Evolutionary conservation across 2,329 filamentous ascomycete genomes (phyloP).

Genomic region (Exophiala lecanii-corni): DNA sequence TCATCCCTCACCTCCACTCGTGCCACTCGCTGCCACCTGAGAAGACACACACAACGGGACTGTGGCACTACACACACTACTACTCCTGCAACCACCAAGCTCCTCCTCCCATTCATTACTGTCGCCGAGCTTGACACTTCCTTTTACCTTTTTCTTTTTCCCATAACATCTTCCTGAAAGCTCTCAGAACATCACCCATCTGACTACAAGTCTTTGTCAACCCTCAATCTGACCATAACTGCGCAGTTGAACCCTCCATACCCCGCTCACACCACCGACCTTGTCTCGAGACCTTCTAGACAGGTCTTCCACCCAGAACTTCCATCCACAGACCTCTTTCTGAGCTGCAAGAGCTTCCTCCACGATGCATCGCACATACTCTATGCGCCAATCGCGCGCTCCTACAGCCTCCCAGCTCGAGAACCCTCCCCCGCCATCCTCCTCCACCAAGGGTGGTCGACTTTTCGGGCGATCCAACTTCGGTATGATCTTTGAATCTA

Average conservation of each 20-base stretch:
- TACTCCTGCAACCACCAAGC: not conserved
- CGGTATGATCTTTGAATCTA: slow-evolving; percentile 64
- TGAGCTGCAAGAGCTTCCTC: not conserved
- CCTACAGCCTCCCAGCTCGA: slow-evolving; percentile 87
- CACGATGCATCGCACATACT: slow-evolving; percentile 95
- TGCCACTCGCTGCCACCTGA: too few species aligned
- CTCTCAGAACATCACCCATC: not conserved
- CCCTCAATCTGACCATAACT: not conserved
- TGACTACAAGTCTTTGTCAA: not conserved
- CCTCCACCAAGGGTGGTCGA: slow-evolving; percentile 83
- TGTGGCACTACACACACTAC: too few species aligned
- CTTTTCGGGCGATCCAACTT: slow-evolving; percentile 83
- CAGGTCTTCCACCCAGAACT: slow-evolving; percentile 1
- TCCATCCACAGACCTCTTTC: not conserved
- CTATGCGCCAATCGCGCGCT: slow-evolving; percentile 94
- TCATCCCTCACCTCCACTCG: not conserved
- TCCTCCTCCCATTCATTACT: not conserved
- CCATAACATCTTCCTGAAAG: not conserved
- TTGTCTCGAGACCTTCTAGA: slow-evolving; percentile 4
- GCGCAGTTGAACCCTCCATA: not conserved
- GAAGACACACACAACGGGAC: too few species aligned
- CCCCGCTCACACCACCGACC: not conserved
- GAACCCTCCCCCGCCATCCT: slow-evolving; percentile 89
- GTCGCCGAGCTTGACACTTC: not conserved
- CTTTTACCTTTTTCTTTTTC: not conserved